Evolutionary conservation across 106 monocot species (phyloP), one percentile per base, ranked within the genome.

Genomic region (Agapanthus africanus): DNA sequence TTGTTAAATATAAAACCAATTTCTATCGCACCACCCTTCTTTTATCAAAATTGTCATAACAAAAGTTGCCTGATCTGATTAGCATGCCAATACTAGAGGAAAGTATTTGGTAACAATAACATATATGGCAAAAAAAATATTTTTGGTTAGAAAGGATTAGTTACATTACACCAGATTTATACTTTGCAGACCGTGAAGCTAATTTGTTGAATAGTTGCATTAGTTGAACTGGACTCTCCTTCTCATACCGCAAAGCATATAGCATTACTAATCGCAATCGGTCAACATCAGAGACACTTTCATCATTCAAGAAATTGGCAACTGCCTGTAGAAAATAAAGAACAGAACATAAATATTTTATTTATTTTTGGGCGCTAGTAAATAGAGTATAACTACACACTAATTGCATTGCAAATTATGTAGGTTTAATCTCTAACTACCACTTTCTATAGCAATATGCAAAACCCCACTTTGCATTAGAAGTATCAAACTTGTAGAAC

Each of bases 121-220:
- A n/a, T 66, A 66, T 66, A 42, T 31, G 6, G 26, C 42, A 66
- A 9, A 39, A 66, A 15, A 18, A 66, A 66, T 41, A 66, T 44
- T 15, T 28, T 2, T 40, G 23, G 0, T 10, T 28, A 6, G n/a
- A 28, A 66, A 11, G 52, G 78, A 90, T 75, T 75, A 88, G 84
- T 80, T 79, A 82, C 79, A 73, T 86, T 92, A 93, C 99, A 81
- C 99, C 99, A 77, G 99, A 81, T 78, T 99, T 99, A 76, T 99
- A 99, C 78, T 93, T 90, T 39, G 85, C 85, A 69, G 99, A 90
- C 54, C 77, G 87, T 67, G 99, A 93, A 73, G 90, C 86, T 44
- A 99, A 73, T 70, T 99, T 99, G 81, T 99, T 99, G 66, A 92
- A 90, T 68, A 99, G 84, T 46, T 99, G 93, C 99, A 99, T 99